Evolutionary conservation across 352 stramenopile genomes (phyloP).

Genomic region (Pythium apleroticum): DNA sequence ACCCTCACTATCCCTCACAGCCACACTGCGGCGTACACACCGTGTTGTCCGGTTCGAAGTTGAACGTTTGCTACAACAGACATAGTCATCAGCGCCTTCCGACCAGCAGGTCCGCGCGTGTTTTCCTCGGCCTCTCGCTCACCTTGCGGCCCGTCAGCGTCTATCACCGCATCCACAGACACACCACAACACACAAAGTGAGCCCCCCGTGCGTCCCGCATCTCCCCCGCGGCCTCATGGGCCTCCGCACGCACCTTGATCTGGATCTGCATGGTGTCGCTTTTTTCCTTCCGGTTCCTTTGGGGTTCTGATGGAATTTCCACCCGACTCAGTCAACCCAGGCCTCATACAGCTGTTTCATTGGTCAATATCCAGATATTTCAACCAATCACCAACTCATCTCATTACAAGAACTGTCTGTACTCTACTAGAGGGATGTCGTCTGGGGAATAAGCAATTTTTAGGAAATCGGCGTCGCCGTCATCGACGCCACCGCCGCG

Average conservation of each 20-base stretch:
- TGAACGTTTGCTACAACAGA: conserved; percentile 75
- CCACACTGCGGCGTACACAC: conserved; percentile 26
- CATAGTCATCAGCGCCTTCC: neutral
- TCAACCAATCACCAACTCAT: neutral
- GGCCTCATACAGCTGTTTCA: neutral
- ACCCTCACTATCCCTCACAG: neutral
- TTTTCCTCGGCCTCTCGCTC: neutral
- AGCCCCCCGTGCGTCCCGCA: neutral
- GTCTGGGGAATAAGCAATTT: neutral
- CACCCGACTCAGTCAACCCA: neutral
- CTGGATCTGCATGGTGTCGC: conserved; percentile 73
- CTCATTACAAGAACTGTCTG: neutral
- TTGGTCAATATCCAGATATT: neutral
- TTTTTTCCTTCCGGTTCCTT: conserved; percentile 14
- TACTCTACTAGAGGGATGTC: neutral
- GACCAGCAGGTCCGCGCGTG: neutral
- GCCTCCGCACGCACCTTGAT: conserved; percentile 62
- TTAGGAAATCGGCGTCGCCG: neutral
- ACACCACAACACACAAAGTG: neutral
- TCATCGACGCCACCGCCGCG: neutral
- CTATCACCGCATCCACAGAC: conserved; percentile 29
- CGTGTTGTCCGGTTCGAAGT: conserved; percentile 88
- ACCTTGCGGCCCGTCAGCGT: conserved; percentile 86
- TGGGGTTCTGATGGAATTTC: conserved; percentile 5
- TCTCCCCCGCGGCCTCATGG: neutral